Conservation (phyloP, 1,284 basidiomycete species). For the Leccinum ponderosum region DNA sequence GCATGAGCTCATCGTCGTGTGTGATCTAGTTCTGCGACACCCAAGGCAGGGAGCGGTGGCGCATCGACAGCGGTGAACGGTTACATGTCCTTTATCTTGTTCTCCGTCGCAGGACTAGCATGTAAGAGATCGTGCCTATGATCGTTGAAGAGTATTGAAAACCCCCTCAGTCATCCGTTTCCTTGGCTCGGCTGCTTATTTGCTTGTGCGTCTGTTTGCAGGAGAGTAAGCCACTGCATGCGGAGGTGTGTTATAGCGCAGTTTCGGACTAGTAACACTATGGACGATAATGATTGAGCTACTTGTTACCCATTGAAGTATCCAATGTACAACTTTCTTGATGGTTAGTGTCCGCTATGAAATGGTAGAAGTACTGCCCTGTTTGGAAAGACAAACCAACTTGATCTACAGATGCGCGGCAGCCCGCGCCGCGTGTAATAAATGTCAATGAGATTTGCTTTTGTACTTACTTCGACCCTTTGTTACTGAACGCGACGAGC, state of each 20-base stretch:
- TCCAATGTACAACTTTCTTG: neutral
- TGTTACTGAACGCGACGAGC: neutral
- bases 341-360: neutral
- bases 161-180: slow-evolving; percentile 70
- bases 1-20: slow-evolving; percentile 5
- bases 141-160: neutral
- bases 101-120: slow-evolving; percentile 84
- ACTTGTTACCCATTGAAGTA: neutral
- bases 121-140: slow-evolving; percentile 49
- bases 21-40: slow-evolving; percentile 48
- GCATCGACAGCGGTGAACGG: slow-evolving; percentile 58
- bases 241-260: neutral
- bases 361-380: neutral
- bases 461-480: neutral
- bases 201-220: slow-evolving; percentile 80
- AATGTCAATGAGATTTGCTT: neutral
- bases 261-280: neutral
- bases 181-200: slow-evolving; percentile 74
- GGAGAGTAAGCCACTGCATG: slow-evolving; percentile 58
- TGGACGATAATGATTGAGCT: slow-evolving; percentile 10
- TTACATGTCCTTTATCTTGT: slow-evolving; percentile 82
- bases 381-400: neutral
- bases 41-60: slow-evolving; percentile 33
- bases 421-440: neutral
- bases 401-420: neutral